Conservation (phyloP, 208 protist species). For the Leishmania mexicana region DNA sequence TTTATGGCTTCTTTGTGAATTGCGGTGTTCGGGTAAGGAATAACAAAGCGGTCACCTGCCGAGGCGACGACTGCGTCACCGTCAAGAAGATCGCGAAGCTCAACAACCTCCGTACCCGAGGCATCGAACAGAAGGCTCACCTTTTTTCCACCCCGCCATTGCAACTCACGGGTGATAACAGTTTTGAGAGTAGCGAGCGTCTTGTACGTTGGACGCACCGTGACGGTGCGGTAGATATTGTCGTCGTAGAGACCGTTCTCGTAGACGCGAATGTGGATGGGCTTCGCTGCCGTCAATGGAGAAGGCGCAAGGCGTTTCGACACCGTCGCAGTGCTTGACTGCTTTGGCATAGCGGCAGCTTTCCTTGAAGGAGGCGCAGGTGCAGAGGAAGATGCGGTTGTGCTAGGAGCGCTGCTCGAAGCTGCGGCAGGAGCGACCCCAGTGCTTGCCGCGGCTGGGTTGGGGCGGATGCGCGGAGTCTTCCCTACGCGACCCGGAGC, state of each 20-base stretch:
- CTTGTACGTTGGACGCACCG: slow-evolving; percentile 84
- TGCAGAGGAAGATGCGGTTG: too few species aligned
- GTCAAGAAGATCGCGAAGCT: slow-evolving; percentile 56
- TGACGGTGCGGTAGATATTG: slow-evolving; percentile 72
- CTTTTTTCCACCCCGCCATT: slow-evolving; percentile 78
- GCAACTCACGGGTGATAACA: slow-evolving; percentile 80
- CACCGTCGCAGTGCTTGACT: neutral
- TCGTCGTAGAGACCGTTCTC: slow-evolving; percentile 90
- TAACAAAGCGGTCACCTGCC: slow-evolving; percentile 82
- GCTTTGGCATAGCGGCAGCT: neutral
- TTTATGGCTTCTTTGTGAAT: slow-evolving; percentile 74
- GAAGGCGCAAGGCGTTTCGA: neutral
- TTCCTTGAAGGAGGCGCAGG: slow-evolving; percentile 2
- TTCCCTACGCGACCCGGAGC: neutral
- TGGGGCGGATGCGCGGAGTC: neutral
- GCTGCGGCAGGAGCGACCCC: neutral
- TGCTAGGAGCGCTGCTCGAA: neutral
- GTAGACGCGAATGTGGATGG: slow-evolving; percentile 83
- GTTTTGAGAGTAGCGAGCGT: slow-evolving; percentile 68
- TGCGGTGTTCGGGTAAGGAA: slow-evolving; percentile 71
- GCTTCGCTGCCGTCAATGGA: slow-evolving; percentile 13
- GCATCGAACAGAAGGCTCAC: slow-evolving; percentile 83
- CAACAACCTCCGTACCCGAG: slow-evolving; percentile 62
- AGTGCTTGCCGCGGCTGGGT: neutral
- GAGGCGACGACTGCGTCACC: slow-evolving; percentile 80